phyloP scores from a whole-genome alignment of 495 filamentous ascomycete species.

The Patellaria atrata region DNA sequence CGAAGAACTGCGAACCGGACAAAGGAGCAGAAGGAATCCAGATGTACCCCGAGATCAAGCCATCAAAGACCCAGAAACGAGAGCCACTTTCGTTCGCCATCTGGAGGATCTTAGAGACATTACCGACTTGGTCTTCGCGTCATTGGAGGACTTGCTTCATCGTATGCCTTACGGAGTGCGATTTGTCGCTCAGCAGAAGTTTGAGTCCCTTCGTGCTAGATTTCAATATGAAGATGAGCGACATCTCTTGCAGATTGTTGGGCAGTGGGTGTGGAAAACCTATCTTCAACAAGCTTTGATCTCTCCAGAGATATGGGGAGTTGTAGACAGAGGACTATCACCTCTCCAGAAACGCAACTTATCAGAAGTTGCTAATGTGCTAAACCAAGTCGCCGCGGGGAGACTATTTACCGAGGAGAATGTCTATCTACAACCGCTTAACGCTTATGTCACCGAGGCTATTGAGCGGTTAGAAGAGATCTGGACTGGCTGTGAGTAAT shows the following conservation, averaged over 20 bases:
- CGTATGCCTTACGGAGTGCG: slow-evolving; percentile 89
- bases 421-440: slow-evolving; percentile 87
- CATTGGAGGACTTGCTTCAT: slow-evolving; percentile 66
- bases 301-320: slow-evolving; percentile 77
- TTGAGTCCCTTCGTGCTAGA: slow-evolving; percentile 54
- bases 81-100: slow-evolving; percentile 81
- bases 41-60: slow-evolving; percentile 82
- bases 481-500: slow-evolving; percentile 46
- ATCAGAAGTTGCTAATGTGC: slow-evolving; percentile 76
- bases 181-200: slow-evolving; percentile 76
- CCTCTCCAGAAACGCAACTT: slow-evolving; percentile 90
- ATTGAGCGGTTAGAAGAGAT: slow-evolving; percentile 66
- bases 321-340: slow-evolving; percentile 71
- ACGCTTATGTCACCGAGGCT: slow-evolving; percentile 74
- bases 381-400: slow-evolving; percentile 74
- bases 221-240: slow-evolving; percentile 71
- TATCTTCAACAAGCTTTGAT: slow-evolving; percentile 83
- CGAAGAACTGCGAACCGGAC: slow-evolving; percentile 86
- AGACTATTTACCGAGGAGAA: slow-evolving; percentile 85
- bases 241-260: slow-evolving; percentile 66
- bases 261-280: slow-evolving; percentile 82
- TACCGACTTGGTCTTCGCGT: slow-evolving; percentile 70
- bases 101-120: slow-evolving; percentile 88
- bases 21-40: slow-evolving; percentile 58
- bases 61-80: slow-evolving; percentile 84